A percentile compares a stretch with the other conserved stretches of the same genome.
phyloP scores from a whole-genome alignment of 2,329 filamentous ascomycete species.

The Fusarium pseudograminearum region DNA sequence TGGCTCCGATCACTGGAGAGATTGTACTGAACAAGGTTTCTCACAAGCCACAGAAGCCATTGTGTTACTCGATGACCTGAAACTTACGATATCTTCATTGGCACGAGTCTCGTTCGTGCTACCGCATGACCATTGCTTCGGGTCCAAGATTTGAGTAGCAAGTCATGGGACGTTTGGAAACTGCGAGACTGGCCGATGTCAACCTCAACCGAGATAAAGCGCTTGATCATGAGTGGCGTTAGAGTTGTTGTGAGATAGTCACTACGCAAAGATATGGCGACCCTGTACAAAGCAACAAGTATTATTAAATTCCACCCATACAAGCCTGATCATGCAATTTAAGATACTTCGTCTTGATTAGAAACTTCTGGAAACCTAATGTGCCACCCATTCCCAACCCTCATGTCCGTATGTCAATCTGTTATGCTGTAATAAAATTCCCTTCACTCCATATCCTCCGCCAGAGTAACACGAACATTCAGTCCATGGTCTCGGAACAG shows the following conservation, averaged over 20 bases:
- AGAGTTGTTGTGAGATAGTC: background rate
- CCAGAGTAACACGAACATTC: background rate
- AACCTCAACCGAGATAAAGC: background rate
- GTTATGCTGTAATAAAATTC: background rate
- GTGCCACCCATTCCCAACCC: background rate
- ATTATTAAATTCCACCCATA: background rate
- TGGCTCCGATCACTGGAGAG: background rate
- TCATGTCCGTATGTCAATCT: too few species aligned
- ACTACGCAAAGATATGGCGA: background rate
- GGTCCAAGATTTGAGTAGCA: background rate
- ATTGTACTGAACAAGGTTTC: background rate
- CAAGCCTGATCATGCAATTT: background rate
- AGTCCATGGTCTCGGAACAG: constrained; percentile 8
- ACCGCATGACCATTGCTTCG: background rate
- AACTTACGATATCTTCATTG: background rate
- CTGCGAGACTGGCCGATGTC: background rate
- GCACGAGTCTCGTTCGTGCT: background rate
- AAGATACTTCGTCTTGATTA: background rate
- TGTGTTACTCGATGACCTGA: background rate
- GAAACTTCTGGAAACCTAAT: background rate
- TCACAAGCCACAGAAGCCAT: background rate
- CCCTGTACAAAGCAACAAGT: background rate
- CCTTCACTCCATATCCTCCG: background rate
- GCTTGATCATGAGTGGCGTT: background rate
- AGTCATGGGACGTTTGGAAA: background rate